phyloP scores from a whole-genome alignment of 2,329 filamentous ascomycete genomes.

The Pyrenophora graminea region DNA sequence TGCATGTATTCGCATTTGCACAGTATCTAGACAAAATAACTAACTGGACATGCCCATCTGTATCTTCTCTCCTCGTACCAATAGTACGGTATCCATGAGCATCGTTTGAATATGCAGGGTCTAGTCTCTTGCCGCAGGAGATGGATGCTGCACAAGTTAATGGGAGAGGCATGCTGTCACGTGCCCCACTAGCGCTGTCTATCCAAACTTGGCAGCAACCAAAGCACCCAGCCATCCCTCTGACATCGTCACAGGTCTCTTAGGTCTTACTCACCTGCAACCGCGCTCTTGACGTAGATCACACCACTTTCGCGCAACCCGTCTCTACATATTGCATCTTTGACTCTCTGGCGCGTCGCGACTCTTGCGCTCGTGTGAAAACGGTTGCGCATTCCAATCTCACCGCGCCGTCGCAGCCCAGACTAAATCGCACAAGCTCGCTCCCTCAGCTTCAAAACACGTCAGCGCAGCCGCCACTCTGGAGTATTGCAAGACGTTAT shows the following conservation, averaged over 20 bases:
- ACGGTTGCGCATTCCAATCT: constrained; percentile 24
- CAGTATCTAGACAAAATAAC: too few relatives aligned
- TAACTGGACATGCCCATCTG: too few relatives aligned
- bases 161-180: constrained; percentile 13
- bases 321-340: constrained; percentile 9
- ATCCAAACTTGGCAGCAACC: constrained; percentile 20
- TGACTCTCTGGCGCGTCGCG: constrained; percentile 28
- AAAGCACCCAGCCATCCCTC: constrained; percentile 9
- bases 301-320: constrained; percentile 20
- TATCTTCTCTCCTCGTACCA: too few relatives aligned
- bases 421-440: constrained; percentile 26
- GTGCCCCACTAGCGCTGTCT: constrained; percentile 17
- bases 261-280: constrained; percentile 24
- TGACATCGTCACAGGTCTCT: constrained; percentile 8
- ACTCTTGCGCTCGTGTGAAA: constrained; percentile 23
- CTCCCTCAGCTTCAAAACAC: constrained; percentile 28
- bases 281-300: constrained; percentile 30
- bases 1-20: too few relatives aligned
- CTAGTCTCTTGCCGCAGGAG: too few relatives aligned
- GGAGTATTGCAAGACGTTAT: constrained; percentile 23
- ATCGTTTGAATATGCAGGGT: too few relatives aligned
- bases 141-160: background rate
- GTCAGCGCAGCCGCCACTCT: constrained; percentile 22
- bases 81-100: too few relatives aligned
- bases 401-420: constrained; percentile 30